Conservation (phyloP, 169 alveolate genomes). For the Eimeria falciformis region DNA sequence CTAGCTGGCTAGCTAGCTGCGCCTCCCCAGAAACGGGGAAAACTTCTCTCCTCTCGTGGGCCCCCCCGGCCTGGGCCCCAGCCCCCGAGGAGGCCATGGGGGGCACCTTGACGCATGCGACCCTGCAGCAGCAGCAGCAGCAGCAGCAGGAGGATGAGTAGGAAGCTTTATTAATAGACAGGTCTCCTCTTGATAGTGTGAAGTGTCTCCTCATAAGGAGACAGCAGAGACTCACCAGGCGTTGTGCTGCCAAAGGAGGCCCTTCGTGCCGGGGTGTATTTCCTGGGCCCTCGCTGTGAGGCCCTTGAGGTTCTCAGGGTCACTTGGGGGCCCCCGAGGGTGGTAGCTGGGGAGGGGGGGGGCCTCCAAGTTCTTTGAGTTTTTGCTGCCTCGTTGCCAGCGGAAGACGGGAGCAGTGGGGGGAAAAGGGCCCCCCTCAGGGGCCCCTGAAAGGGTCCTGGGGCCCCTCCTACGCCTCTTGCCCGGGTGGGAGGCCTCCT, state of each 20-base stretch:
- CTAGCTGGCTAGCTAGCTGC: conserved; percentile 29
- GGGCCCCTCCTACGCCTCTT: not conserved
- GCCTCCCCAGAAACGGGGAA: conserved; percentile 8
- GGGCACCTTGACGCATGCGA: not conserved
- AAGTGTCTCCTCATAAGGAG: not conserved
- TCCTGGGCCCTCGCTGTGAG: not conserved
- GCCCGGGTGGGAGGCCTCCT: not conserved
- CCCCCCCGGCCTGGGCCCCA: not conserved
- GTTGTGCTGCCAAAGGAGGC: not conserved
- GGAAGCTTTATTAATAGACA: no score
- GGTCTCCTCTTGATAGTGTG: no score
- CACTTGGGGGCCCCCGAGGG: not conserved
- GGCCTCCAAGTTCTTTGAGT: not conserved
- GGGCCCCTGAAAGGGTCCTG: not conserved
- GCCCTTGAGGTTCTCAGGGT: not conserved
- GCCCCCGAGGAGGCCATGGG: not conserved
- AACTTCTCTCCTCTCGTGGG: not conserved
- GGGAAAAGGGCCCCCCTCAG: not conserved
- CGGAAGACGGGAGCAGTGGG: not conserved
- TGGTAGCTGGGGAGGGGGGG: not conserved
- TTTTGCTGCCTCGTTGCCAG: not conserved
- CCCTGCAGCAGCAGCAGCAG: conserved; percentile 23
- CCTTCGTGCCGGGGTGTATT: not conserved
- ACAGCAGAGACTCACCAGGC: not conserved
- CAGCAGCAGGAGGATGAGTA: not conserved